Base-by-base conservation (phyloP, 345 rosid genomes). In the Populus deltoides region DNA sequence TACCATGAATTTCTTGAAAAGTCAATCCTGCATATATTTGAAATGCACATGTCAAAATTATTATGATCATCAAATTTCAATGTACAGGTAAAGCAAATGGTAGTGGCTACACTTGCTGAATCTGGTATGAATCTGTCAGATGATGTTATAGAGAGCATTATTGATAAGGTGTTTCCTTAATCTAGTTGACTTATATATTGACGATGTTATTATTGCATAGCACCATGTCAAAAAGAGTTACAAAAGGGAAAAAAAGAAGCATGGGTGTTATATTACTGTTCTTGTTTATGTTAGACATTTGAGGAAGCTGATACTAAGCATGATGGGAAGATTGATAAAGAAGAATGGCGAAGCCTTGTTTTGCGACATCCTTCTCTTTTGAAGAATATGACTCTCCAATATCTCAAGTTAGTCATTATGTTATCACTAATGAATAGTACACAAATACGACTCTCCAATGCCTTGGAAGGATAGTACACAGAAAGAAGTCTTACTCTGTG, bases 221-320 rank as follows among this genome's bases (percentile, higher is more conserved):
- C 25, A 27, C 62, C 16, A 24, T 59, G 5, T 24, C 13, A 57
- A n/a, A 59, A 59, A n/a, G 65, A 59, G 65, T 59, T 59, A 0
- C 51, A 47, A 13, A 47, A 47, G 51, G 24, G 1, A 11, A 9
- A 59, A 59, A 57, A 22, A 3, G 11, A n/a, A 59, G 24, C 29
- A 59, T 9, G 65, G 24, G 65, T 59, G 65, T 59, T 24, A 59
- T 59, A 24, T 36, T 51, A 29, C 38, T 31, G 67, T 65, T 49
- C 8, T 35, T 68, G 20, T 29, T 81, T 73, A 17, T 77, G 73
- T 35, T 83, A 96, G 99, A 96, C 99, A n/a, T 96, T 96, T 78
- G 98, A 92, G 80, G 99, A 96, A 87, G 99, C 99, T 6, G 97
- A 96, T 84, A 96, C 99, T 17, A 93, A 96, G 80, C 97, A 96